Conservation (phyloP, 208 protist genomes). For the Acanthamoeba healyi region DNA sequence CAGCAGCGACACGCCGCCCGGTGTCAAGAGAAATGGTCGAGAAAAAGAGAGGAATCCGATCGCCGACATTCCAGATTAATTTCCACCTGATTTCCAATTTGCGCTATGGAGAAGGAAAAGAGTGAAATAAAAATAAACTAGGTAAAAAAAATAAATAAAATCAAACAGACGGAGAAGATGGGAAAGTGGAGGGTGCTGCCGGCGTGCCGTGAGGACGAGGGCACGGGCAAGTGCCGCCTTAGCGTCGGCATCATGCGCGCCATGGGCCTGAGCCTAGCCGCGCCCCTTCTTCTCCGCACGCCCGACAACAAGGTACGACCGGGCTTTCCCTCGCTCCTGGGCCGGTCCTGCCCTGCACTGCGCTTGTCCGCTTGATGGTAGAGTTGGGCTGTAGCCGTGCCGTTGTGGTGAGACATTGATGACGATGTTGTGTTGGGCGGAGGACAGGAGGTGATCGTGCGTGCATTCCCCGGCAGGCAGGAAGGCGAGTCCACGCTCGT, state of each 20-base stretch:
- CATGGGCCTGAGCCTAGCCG: not conserved
- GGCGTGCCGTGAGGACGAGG: not conserved
- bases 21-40: not conserved
- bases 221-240: not conserved
- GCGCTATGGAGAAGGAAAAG: not conserved
- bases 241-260: constrained; percentile 1
- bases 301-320: not conserved
- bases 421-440: no score
- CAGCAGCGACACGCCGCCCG: not conserved
- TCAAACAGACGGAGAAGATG: not conserved
- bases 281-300: not conserved
- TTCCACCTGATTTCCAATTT: no score
- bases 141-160: not conserved
- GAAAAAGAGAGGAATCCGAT: not conserved
- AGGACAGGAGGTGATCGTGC: not conserved
- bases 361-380: not conserved
- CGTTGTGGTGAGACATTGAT: no score
- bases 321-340: not conserved
- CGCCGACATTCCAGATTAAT: no score
- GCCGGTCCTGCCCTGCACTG: no score
- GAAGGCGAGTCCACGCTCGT: not conserved
- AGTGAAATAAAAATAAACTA: not conserved
- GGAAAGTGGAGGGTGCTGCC: not conserved
- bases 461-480: not conserved
- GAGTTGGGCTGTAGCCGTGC: not conserved